Conservation (phyloP, 2,329 filamentous ascomycete genomes). For the Diaporthe batatas region DNA sequence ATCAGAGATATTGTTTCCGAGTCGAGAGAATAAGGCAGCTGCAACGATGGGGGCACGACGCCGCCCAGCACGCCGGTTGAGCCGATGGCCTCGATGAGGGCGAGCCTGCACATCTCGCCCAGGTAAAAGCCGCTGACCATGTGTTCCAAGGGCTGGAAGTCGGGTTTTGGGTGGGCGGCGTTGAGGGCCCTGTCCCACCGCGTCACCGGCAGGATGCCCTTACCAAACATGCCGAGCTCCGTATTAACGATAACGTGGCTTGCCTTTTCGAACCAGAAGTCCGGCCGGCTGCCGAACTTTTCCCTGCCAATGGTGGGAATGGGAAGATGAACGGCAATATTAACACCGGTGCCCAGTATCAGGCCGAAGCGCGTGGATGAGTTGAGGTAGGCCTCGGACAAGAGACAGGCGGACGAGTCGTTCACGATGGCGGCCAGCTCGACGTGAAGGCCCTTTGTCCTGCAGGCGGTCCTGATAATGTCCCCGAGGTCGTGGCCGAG, state of each 20-base stretch:
- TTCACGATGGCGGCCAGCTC: conserved; percentile 74
- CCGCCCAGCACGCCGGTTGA: conserved; percentile 68
- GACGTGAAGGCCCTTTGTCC: conserved; percentile 63
- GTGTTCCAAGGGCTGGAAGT: conserved; percentile 73
- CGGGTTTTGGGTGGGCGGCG: conserved; percentile 65
- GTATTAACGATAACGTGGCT: conserved; percentile 77
- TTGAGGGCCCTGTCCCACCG: conserved; percentile 71
- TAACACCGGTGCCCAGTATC: conserved; percentile 76
- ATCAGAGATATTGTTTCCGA: conserved; percentile 72
- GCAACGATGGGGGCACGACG: conserved; percentile 66
- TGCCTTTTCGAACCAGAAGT: conserved; percentile 68
- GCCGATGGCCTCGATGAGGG: conserved; percentile 70
- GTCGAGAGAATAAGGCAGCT: conserved; percentile 67
- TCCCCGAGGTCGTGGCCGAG: conserved; percentile 71
- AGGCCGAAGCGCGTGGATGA: conserved; percentile 72
- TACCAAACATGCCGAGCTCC: conserved; percentile 76
- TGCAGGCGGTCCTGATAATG: conserved; percentile 69
- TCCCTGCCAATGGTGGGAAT: conserved; percentile 65
- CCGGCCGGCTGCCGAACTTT: conserved; percentile 70
- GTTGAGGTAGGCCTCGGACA: conserved; percentile 73
- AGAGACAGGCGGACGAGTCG: conserved; percentile 75
- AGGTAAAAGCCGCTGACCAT: conserved; percentile 76
- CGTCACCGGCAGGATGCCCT: conserved; percentile 69
- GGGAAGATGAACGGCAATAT: conserved; percentile 75
- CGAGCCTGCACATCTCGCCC: conserved; percentile 73